A percentile compares a stretch with the other conserved stretches of the same genome.
phyloP scores from a whole-genome alignment of 2,329 filamentous ascomycete species.

The Penicillium palitans region DNA sequence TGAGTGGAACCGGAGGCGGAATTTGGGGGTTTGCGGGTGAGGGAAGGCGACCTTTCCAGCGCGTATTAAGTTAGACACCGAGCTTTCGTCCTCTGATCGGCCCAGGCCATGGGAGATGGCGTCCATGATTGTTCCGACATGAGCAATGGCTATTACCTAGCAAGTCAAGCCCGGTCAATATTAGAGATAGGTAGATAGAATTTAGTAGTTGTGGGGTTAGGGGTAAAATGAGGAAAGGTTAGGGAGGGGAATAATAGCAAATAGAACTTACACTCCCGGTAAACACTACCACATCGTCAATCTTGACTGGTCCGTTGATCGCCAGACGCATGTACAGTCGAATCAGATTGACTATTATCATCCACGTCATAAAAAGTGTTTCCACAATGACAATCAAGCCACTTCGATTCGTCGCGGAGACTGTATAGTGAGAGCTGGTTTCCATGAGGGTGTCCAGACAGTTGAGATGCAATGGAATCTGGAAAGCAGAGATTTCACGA shows the following conservation, averaged over 20 bases:
- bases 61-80: background rate
- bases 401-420: background rate
- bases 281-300: background rate
- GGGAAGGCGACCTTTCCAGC: background rate
- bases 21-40: background rate
- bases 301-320: background rate
- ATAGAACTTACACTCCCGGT: background rate
- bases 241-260: background rate
- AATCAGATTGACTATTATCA: background rate
- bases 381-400: background rate
- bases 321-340: background rate
- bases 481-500: background rate
- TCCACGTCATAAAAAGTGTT: background rate
- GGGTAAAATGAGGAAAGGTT: background rate
- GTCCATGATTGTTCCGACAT: background rate
- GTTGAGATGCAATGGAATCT: background rate
- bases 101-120: background rate
- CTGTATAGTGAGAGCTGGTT: background rate
- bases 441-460: background rate
- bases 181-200: background rate
- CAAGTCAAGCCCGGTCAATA: too few species aligned
- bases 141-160: background rate
- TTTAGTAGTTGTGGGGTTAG: background rate
- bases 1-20: background rate
- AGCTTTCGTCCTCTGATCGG: background rate